These are phyloP conservation scores for Alternaria angustiovoidea DNA, from an alignment of 2,329 filamentous ascomycete genomes.

Conservation along the genomic window DNA sequence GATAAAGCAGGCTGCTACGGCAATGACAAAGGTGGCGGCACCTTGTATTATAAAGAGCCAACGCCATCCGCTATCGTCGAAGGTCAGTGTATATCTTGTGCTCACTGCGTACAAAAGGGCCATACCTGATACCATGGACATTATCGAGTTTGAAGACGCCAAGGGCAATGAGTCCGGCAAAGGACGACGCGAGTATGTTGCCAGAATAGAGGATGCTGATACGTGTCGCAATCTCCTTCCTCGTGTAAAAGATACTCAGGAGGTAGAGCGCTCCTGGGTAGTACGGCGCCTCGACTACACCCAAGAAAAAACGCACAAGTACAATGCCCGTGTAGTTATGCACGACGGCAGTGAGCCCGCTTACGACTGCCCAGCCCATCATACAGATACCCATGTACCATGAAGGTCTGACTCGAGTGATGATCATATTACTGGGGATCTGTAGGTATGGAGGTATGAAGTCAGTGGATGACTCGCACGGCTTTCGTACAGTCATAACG, in stretches of 20 bases:
- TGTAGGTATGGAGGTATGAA: too few species aligned
- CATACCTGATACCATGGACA: constrained; percentile 23
- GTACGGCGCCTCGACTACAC: constrained; percentile 54
- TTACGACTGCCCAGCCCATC: constrained; percentile 43
- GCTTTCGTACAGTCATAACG: too few species aligned
- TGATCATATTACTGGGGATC: background rate
- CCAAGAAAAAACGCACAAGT: constrained; percentile 39
- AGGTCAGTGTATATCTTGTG: too few species aligned
- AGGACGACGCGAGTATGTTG: constrained; percentile 25
- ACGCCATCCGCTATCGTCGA: background rate
- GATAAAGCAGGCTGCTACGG: constrained; percentile 33
- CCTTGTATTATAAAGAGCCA: constrained; percentile 39
- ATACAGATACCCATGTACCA: constrained; percentile 45
- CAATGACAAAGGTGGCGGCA: constrained; percentile 37
- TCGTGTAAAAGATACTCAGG: constrained; percentile 70
- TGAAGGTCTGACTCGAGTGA: constrained; percentile 13
- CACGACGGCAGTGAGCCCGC: constrained; percentile 35
- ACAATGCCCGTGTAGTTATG: constrained; percentile 44
- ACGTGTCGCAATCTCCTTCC: constrained; percentile 52
- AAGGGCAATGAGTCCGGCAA: constrained; percentile 27
- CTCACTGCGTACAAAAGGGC: constrained; percentile 7
- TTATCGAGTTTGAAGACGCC: constrained; percentile 27
- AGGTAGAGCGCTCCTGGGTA: constrained; percentile 69
- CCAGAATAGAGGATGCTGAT: constrained; percentile 22
- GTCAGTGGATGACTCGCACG: too few species aligned